Base-by-base conservation (phyloP, 2,329 filamentous ascomycete species). In the Emydomyces testavorans region DNA sequence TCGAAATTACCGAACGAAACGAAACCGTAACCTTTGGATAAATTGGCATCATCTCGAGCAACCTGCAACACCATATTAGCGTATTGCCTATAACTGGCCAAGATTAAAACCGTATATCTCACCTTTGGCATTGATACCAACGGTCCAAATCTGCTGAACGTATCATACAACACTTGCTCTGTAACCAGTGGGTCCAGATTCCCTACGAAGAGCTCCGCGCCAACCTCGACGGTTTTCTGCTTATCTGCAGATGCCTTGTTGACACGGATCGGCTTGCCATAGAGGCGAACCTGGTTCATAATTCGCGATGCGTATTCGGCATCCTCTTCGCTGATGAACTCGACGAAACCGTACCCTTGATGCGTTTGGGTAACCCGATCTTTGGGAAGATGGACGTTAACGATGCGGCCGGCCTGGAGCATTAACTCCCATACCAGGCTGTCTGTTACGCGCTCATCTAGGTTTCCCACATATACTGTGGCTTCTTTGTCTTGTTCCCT, bases 401-500 rank as follows among this genome's bases (percentile, higher is more conserved):
- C 86, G 60, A 98, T 93, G 58, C 90, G 89, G 48, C 92, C 92
- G 65, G 89, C 88, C 72, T 98, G 92, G 48, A 95, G 81, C 88
- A 96, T 96, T 60, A 98, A 77, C 73, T 98, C 92, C 82, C 92
- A 95, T 57, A 98, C 80, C 57, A 94, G 77, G 58, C 83, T 82
- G 63, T 94, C 87, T 39, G 83, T 83, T 56, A 92, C 85, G 65
- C 92, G 87, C 73, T 98, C 92, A 71, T 98, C 92, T 61, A 98
- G 87, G 67, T 96, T 96, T 63, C 92, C 92, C 58, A 96, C 86
- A 68, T 98, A 98, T 65, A 96, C 85, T 35, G 92, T 96, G 58
- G 88, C 88, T 70, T 96, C 90, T 68, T 95, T 95, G 69, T 96
- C 90, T 73, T 96, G 90, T 65, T 95, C 87, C 85, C 84, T 89